Conservation (phyloP, 1,284 basidiomycete genomes). For the Microbotryum scabiosae region DNA sequence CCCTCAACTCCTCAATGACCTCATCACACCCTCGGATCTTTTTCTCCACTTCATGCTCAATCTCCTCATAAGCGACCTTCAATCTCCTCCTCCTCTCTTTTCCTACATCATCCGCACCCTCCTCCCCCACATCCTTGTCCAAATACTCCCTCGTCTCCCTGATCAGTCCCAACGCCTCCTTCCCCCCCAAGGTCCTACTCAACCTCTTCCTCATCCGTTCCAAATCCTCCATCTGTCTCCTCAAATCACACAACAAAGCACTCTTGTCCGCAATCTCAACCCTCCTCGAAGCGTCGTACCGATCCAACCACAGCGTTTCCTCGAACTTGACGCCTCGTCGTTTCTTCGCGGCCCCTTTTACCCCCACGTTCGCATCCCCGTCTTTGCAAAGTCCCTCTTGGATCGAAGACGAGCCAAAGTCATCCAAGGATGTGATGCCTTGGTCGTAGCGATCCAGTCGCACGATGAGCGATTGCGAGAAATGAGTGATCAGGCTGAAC, state of each 20-base stretch:
- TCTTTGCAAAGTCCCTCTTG: no score
- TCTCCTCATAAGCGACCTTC: conserved; percentile 2
- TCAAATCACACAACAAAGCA: not conserved
- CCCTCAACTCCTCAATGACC: not conserved
- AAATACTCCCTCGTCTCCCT: not conserved
- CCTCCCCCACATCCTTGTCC: not conserved
- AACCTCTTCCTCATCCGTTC: not conserved
- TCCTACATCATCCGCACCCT: not conserved
- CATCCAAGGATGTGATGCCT: conserved; percentile 7
- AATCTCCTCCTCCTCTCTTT: conserved; percentile 2
- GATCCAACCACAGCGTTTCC: conserved; percentile 15
- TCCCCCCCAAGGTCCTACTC: not conserved
- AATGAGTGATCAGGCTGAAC: conserved; percentile 3
- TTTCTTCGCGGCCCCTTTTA: no score
- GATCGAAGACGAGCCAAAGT: not conserved
- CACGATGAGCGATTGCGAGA: conserved; percentile 2
- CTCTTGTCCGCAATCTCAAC: not conserved
- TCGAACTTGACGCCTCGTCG: not conserved
- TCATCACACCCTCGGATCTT: not conserved
- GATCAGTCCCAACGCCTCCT: not conserved
- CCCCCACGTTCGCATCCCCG: no score
- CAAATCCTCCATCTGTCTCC: not conserved
- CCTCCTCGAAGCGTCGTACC: conserved; percentile 11
- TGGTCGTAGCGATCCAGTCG: conserved; percentile 1
- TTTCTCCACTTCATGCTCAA: not conserved